phyloP scores from a whole-genome alignment of 2,329 filamentous ascomycete genomes.

The Colletotrichum sansevieriae region DNA sequence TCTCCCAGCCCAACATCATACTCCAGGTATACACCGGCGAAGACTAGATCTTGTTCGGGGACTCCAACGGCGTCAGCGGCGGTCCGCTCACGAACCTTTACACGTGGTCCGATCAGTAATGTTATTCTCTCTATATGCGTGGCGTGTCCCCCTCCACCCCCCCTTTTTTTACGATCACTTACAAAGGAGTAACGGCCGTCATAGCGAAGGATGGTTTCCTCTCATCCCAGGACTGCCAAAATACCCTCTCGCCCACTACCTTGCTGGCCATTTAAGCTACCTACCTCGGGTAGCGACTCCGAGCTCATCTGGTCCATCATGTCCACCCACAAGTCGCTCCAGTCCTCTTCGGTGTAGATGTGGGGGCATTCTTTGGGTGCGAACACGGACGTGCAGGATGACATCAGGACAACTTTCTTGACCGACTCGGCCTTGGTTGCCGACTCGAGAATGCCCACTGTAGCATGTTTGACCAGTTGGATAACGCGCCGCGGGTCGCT shows the following conservation, averaged over 20 bases:
- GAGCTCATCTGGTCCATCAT: constrained; percentile 40
- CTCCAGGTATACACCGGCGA: background rate
- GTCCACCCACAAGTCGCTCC: constrained; percentile 42
- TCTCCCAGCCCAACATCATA: background rate
- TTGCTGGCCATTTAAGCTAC: constrained; percentile 50
- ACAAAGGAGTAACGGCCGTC: constrained; percentile 55
- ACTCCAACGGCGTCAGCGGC: background rate
- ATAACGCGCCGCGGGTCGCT: constrained; percentile 14
- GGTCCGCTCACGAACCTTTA: constrained; percentile 30
- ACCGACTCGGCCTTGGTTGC: constrained; percentile 16
- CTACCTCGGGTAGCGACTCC: constrained; percentile 32
- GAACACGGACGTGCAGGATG: constrained; percentile 26
- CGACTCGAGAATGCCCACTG: constrained; percentile 5
- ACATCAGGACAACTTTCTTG: constrained; percentile 20
- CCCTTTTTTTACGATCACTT: constrained; percentile 43
- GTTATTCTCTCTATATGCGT: constrained; percentile 36
- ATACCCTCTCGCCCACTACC: constrained; percentile 46
- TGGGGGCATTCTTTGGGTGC: constrained; percentile 1
- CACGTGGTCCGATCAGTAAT: constrained; percentile 47
- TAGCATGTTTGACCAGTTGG: background rate
- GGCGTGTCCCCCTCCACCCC: no score
- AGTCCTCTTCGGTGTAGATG: constrained; percentile 45
- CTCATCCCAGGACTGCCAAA: constrained; percentile 52
- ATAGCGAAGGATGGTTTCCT: constrained; percentile 52
- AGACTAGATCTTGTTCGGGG: background rate